Evolutionary conservation across 192 early-diverging fungal genomes (phyloP), one percentile per base, ranked within the genome.

Genomic region (Coemansia sp.): DNA sequence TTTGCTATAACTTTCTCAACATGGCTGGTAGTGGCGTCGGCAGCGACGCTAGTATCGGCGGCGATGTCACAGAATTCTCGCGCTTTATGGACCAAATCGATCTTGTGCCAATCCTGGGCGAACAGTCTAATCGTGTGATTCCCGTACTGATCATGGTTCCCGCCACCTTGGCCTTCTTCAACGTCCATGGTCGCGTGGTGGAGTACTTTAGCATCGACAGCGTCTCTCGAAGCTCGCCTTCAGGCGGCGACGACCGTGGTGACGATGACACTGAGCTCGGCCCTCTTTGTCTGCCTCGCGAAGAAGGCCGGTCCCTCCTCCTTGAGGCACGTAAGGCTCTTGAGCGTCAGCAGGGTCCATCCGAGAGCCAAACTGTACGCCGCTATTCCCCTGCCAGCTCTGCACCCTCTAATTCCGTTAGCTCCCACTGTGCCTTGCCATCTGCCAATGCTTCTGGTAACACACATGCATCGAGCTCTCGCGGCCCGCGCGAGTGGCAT

Each of bases 1-100:
- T 98, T 34, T 95, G 93, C 64, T 97, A 97, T 81, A 98, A 98
- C 73, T 97, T 92, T 64, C 82, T 97, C 24, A 95, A 92, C 48
- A 81, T 81, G 78, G 73, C 78, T 4, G 78, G 78, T 22, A 61
- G 62, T 38, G 55, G 58, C n/a, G 60, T 60, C 12, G 68, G 62
- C 16, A 26, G 27, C 28, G 56, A 56, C 54, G 26, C 49, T 23
- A 82, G 90, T n/a, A 66, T 71, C 48, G 76, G 76, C 55, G 73
- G 75, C 38, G 77, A 83, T 52, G 70, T 62, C 32, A 84, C 87
- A 8, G 81, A 84, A 21, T 88, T 88, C 63, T 52, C 71, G 16
- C 62, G 83, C 74, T 88, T 89, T 62, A 91, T 91, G 88, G 90
- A 89, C 18, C 78, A 84, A 47, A 92, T 93, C 27, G 90, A 94